Evolutionary conservation across 1,284 basidiomycete genomes (phyloP).

Genomic region (Papiliotrema terrestris): DNA sequence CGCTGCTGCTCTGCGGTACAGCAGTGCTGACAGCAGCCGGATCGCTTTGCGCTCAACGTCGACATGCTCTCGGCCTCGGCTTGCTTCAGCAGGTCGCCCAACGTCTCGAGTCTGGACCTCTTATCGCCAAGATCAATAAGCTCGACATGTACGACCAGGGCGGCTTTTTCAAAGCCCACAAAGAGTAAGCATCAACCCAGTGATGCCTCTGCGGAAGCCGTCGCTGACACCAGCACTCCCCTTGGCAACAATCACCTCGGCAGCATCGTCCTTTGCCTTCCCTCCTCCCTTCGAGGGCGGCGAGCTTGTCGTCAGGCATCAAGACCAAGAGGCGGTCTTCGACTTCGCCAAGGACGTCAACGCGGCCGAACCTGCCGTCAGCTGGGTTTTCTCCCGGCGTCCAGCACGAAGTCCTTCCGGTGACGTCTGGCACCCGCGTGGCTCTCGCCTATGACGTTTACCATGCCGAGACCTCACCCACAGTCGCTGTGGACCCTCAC

Average conservation of each 20-base stretch:
- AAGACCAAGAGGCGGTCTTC: conserved; percentile 3
- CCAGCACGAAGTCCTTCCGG: conserved; percentile 52
- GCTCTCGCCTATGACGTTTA: conserved; percentile 51
- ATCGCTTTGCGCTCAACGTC: conserved; percentile 11
- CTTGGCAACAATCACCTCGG: conserved; percentile 13
- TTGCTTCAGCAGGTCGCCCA: conserved; percentile 6
- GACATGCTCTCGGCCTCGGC: conserved; percentile 10
- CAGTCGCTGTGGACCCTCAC: too few relatives aligned
- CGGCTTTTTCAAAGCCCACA: conserved; percentile 22
- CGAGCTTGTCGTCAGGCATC: conserved; percentile 20
- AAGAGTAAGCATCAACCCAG: conserved; percentile 23
- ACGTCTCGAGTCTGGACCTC: neutral
- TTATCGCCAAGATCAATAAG: conserved; percentile 13
- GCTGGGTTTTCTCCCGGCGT: conserved; percentile 47
- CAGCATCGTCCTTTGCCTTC: conserved; percentile 23
- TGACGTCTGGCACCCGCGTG: conserved; percentile 50
- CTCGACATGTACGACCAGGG: conserved; percentile 14
- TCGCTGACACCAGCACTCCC: conserved; percentile 7
- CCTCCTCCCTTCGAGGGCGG: conserved; percentile 18
- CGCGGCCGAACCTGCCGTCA: neutral
- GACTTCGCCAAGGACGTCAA: conserved; percentile 9
- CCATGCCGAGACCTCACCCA: neutral
- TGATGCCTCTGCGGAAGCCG: neutral
- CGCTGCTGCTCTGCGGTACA: neutral
- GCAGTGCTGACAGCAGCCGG: conserved; percentile 1